Conservation (phyloP, 1,284 basidiomycete species). For the Testicularia cyperi region DNA sequence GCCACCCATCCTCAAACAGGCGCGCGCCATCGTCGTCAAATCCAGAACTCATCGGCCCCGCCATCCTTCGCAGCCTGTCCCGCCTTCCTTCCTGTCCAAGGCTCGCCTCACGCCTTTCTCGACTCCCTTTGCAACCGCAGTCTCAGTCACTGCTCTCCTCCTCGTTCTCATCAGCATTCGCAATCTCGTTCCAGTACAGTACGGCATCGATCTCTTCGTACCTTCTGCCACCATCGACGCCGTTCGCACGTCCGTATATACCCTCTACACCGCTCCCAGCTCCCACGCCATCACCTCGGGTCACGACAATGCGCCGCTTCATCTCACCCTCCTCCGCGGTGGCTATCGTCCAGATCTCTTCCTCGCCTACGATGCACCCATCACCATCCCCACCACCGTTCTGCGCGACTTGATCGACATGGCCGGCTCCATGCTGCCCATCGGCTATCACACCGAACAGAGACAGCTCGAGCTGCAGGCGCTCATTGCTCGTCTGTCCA, state of each 20-base stretch:
- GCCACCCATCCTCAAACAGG: constrained; percentile 22
- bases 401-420: constrained; percentile 19
- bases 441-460: constrained; percentile 5
- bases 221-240: constrained; percentile 7
- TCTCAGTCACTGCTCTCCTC: constrained; percentile 3
- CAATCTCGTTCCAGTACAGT: constrained; percentile 20
- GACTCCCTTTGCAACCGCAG: constrained; percentile 13
- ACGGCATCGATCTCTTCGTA: constrained; percentile 25
- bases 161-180: constrained; percentile 15
- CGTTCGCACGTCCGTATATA: constrained; percentile 4
- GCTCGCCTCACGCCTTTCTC: constrained; percentile 19
- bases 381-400: constrained; percentile 30
- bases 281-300: background rate
- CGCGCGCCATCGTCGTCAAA: constrained; percentile 4
- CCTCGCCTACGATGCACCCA: constrained; percentile 17
- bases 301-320: constrained; percentile 3
- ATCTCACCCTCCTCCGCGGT: constrained; percentile 17
- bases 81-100: constrained; percentile 4
- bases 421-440: constrained; percentile 8
- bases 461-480: constrained; percentile 24
- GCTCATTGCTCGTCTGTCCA: constrained; percentile 27
- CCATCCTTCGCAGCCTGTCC: constrained; percentile 2
- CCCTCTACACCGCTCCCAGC: constrained; percentile 12
- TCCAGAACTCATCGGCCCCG: constrained; percentile 1
- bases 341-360: constrained; percentile 32